A percentile compares a stretch with the other conserved stretches of the same genome.
Conservation (phyloP, 225 moss, liverwort and hornwort species). For the Pseudisothecium myosuroides region DNA sequence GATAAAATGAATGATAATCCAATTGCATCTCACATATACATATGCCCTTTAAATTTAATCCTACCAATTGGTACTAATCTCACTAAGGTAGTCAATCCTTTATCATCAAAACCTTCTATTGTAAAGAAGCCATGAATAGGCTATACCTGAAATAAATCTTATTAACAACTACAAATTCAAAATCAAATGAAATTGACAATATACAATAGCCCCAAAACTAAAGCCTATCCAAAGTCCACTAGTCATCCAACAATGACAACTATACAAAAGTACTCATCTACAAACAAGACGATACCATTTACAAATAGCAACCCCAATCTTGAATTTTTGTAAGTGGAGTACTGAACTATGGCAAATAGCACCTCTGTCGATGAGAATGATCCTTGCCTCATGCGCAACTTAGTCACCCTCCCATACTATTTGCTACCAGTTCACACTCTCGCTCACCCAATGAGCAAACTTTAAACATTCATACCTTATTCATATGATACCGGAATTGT, state of each 20-base stretch:
- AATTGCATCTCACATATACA: neutral
- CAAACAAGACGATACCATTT: neutral
- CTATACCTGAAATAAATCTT: neutral
- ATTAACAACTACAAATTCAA: neutral
- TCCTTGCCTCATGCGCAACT: neutral
- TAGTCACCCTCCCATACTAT: neutral
- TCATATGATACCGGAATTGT: neutral
- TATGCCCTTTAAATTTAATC: neutral
- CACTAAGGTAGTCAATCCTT: too few relatives aligned
- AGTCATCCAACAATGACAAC: neutral
- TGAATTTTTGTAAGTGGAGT: neutral
- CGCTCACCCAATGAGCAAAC: neutral
- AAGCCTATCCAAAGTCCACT: neutral
- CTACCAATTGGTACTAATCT: neutral
- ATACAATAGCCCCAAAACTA: neutral
- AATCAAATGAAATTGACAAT: neutral
- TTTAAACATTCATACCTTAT: neutral
- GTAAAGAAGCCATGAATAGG: too few relatives aligned
- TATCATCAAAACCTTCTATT: neutral
- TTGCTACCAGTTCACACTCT: neutral
- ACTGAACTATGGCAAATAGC: neutral
- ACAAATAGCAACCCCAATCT: neutral
- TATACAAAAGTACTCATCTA: too few relatives aligned
- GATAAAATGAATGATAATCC: neutral
- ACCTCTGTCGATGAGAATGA: neutral